phyloP scores from a whole-genome alignment of 441 rosid genomes.

The Brassica hybrid region DNA sequence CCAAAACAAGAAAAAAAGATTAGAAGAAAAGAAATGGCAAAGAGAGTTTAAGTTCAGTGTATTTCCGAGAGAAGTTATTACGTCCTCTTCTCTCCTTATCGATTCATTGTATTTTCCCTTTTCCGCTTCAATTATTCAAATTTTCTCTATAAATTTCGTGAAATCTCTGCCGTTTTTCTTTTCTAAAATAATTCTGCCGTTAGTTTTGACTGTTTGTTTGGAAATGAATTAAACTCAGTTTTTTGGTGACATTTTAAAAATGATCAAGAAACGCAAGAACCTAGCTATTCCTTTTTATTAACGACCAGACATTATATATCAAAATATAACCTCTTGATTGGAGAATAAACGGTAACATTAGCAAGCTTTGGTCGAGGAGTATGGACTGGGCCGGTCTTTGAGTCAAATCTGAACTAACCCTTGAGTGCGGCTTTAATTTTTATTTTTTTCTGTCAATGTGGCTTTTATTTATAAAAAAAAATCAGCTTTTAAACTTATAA shows the following conservation, averaged over 20 bases:
- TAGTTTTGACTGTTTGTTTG: not conserved
- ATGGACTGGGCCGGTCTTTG: not conserved
- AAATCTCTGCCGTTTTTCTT: not conserved
- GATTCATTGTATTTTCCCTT: slow-evolving; percentile 27
- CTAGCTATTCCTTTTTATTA: not conserved
- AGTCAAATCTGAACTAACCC: not conserved
- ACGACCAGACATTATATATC: not conserved
- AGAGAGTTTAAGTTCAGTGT: slow-evolving; percentile 42
- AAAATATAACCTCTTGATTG: not conserved
- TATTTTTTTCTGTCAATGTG: not conserved
- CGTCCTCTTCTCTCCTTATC: slow-evolving; percentile 35
- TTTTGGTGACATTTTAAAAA: not conserved
- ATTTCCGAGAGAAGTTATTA: slow-evolving; percentile 27
- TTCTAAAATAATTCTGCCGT: not conserved
- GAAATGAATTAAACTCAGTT: not conserved
- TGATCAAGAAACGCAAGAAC: not conserved
- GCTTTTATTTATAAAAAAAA: not conserved
- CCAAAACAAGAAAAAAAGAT: not conserved
- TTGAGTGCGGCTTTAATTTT: not conserved
- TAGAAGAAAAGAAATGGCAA: not conserved
- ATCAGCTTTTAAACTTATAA: not conserved
- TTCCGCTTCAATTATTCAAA: not conserved
- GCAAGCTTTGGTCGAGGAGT: not conserved
- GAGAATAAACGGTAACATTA: not conserved
- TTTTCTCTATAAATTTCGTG: not conserved